Conservation (phyloP, 2,329 filamentous ascomycete species). For the Cladorrhinum sp. region DNA sequence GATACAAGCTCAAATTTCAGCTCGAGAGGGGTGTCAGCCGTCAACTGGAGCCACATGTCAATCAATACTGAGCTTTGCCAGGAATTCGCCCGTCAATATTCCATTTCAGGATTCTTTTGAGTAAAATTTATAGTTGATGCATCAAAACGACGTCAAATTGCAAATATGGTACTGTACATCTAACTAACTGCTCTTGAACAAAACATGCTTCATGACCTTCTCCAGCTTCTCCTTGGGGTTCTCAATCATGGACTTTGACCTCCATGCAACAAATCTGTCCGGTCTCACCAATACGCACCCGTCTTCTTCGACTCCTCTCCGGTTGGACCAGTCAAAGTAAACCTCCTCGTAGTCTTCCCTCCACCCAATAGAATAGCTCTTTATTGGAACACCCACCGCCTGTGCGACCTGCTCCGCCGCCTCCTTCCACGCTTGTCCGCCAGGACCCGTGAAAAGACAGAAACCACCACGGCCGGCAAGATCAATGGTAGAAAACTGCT, state of each 20-base stretch:
- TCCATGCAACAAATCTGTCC: slow-evolving; percentile 56
- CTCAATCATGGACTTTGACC: slow-evolving; percentile 19
- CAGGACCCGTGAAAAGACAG: slow-evolving; percentile 48
- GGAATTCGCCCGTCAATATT: too few relatives aligned
- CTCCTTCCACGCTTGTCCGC: slow-evolving; percentile 50
- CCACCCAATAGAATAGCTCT: slow-evolving; percentile 51
- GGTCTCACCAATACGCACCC: slow-evolving; percentile 56
- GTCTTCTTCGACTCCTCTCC: slow-evolving; percentile 52
- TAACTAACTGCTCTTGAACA: slow-evolving; percentile 1
- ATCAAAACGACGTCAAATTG: too few relatives aligned
- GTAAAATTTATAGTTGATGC: too few relatives aligned
- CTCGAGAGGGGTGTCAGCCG: too few relatives aligned
- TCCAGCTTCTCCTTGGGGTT: slow-evolving; percentile 16
- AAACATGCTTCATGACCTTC: slow-evolving; percentile 17
- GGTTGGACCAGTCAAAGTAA: slow-evolving; percentile 55
- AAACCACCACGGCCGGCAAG: slow-evolving; percentile 54
- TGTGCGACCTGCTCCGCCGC: slow-evolving; percentile 41
- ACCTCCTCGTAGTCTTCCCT: slow-evolving; percentile 57
- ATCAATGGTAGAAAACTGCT: slow-evolving; percentile 54
- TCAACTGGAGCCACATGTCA: too few relatives aligned
- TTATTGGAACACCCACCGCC: slow-evolving; percentile 44
- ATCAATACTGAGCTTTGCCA: too few relatives aligned
- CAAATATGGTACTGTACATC: too few relatives aligned
- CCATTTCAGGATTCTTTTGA: too few relatives aligned
- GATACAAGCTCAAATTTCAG: too few relatives aligned